Base-by-base conservation (phyloP, 2,329 filamentous ascomycete species). In the Calonectria honghensis region DNA sequence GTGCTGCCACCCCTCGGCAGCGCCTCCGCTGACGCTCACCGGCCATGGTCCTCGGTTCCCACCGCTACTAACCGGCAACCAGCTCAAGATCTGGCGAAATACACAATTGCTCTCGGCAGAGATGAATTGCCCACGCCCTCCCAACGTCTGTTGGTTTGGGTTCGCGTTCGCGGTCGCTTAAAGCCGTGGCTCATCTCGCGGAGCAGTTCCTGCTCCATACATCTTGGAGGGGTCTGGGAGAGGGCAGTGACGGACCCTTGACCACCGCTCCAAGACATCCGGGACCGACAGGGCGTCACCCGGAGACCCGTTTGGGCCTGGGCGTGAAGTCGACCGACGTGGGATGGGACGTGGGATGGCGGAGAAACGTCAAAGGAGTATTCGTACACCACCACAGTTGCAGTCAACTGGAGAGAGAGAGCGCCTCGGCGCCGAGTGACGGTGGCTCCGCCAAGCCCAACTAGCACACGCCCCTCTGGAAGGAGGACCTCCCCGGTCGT, bases 361-460 rank as follows among this genome's bases (percentile, higher is more conserved):
- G 68, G 68, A 67, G 72, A 71, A 68, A 65, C 41, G 16, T 39
- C 48, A 57, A 59, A 35, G 68, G 59, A 71, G 48, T 29, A 57
- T 65, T 54, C 45, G 57, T 64, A 59, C 50, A 50, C 52, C 59
- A 63, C 59, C 67, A 69, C 27, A 16, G 50, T 70, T 48, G 54
- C 52, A 61, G 67, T 71, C 50, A 73, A 71, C 74, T 64, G 68
- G 74, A 45, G 41, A 18, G 39, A 45, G 41, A 57, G 51, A 63
- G 45, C 61, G 73, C 72, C 69, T 75, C 65, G 68, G 76, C 75
- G 68, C 73, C 74, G 77, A 74, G 73, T 74, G 77, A 77, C 79
- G 52, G 61, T 69, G 72, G 67, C 70, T 52, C 79, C 73, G 76
- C 78, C 78, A 78, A 76, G 64, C 68, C 73, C 63, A 70, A 11